A percentile compares a stretch with the other conserved stretches of the same genome.
phyloP scores from a whole-genome alignment of 2,329 filamentous ascomycete species.

The Xylariaceae sp. region DNA sequence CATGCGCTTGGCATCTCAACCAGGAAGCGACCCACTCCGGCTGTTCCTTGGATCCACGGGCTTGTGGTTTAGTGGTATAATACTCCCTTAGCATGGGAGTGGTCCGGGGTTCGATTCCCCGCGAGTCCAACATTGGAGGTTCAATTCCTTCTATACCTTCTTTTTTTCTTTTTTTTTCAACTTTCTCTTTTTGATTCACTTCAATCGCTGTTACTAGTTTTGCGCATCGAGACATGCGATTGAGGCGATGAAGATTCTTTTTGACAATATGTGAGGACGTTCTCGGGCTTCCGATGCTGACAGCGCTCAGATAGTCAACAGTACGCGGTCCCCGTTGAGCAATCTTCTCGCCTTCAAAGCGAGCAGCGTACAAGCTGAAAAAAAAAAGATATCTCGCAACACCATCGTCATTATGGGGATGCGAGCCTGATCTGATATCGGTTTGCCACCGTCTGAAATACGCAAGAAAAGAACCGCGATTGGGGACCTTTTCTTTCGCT shows the following conservation, averaged over 20 bases:
- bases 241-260: not conserved
- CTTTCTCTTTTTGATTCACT: not conserved
- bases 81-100: slow-evolving; percentile 27
- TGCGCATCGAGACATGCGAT: not conserved
- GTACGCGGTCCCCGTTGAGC: too few species aligned
- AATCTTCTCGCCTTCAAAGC: too few species aligned
- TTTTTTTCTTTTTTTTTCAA: not conserved
- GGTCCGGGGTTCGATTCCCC: slow-evolving; percentile 28
- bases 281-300: too few species aligned
- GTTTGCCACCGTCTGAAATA: too few species aligned
- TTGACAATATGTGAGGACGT: not conserved
- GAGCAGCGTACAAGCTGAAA: too few species aligned
- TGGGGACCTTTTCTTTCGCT: too few species aligned
- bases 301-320: too few species aligned
- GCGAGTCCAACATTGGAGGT: slow-evolving; percentile 23
- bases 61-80: slow-evolving; percentile 27
- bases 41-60: slow-evolving; percentile 1
- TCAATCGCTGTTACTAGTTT: not conserved
- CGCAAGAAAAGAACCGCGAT: too few species aligned
- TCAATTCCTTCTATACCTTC: slow-evolving; percentile 18
- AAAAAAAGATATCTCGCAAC: too few species aligned
- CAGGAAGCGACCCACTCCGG: not conserved
- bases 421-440: too few species aligned
- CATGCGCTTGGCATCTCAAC: not conserved
- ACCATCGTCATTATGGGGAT: too few species aligned